Percentiles rank a stretch among this genome's conserved stretches.
Evolutionary conservation across 2,329 filamentous ascomycete species (phyloP).

Genomic region (Claviceps digitariae): DNA sequence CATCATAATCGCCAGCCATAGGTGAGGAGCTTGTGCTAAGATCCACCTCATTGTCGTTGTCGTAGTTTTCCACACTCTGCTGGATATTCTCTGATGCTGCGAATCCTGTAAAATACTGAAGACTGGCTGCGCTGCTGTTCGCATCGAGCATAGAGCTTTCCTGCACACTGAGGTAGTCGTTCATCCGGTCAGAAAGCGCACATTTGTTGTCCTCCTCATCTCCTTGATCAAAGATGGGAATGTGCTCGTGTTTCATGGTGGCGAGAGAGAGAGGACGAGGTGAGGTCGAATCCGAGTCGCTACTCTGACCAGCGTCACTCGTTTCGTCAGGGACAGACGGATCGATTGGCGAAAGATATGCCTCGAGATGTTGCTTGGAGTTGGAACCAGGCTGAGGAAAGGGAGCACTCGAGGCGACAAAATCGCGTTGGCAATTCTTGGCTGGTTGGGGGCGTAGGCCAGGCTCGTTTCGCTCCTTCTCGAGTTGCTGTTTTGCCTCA

Average conservation of each 20-base stretch:
- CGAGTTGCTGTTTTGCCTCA: constrained; percentile 23
- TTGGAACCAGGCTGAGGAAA: constrained; percentile 19
- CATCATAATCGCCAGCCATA: constrained; percentile 11
- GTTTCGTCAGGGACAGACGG: constrained; percentile 10
- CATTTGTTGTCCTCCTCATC: constrained; percentile 8
- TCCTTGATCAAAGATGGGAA: background rate
- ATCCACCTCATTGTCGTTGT: background rate
- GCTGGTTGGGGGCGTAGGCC: constrained; percentile 14
- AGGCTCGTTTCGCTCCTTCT: constrained; percentile 19
- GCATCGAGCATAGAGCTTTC: constrained; percentile 5
- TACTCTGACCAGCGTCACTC: constrained; percentile 15
- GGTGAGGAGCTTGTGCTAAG: constrained; percentile 5
- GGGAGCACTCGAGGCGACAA: constrained; percentile 28
- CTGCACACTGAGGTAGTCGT: constrained; percentile 10
- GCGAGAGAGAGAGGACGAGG: background rate
- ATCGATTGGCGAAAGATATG: constrained; percentile 8
- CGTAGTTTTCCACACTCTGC: constrained; percentile 2
- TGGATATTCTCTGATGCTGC: background rate
- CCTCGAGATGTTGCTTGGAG: constrained; percentile 7
- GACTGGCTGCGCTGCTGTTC: constrained; percentile 1
- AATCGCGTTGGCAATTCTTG: constrained; percentile 19
- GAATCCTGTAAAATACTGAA: constrained; percentile 4
- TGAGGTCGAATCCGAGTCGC: constrained; percentile 13
- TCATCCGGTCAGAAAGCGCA: constrained; percentile 6
- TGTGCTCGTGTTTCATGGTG: background rate